phyloP scores from a whole-genome alignment of 306 rosid genomes.

The Adenanthera pavonina region DNA sequence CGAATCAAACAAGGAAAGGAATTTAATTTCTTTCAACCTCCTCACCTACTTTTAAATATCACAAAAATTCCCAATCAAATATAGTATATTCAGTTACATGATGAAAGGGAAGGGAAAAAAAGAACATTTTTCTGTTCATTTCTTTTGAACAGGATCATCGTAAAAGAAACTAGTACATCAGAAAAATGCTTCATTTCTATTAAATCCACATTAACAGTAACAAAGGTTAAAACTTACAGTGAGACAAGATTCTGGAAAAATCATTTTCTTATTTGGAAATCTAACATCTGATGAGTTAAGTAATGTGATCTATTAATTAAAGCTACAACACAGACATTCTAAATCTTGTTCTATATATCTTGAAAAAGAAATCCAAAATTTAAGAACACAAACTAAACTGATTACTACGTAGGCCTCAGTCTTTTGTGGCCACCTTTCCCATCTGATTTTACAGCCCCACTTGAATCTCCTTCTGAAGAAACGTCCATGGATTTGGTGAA shows the following conservation, averaged over 20 bases:
- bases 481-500: constrained; percentile 87
- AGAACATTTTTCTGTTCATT: constrained; percentile 20
- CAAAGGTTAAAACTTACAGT: constrained; percentile 36
- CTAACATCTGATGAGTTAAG: constrained; percentile 25
- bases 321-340: constrained; percentile 37
- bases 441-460: constrained; percentile 77
- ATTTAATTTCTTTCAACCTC: too few species aligned
- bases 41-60: too few species aligned
- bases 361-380: constrained; percentile 44
- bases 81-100: constrained; percentile 28
- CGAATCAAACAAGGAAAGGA: too few species aligned
- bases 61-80: neutral
- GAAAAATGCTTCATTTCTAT: constrained; percentile 49
- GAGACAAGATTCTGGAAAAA: constrained; percentile 48
- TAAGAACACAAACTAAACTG: constrained; percentile 18
- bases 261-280: constrained; percentile 54
- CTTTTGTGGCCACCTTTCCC: constrained; percentile 75
- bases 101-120: neutral
- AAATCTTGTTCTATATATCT: constrained; percentile 37
- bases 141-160: constrained; percentile 17
- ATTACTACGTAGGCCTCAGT: constrained; percentile 58
- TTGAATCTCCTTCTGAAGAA: constrained; percentile 95
- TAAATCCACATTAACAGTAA: constrained; percentile 51
- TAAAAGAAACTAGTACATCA: constrained; percentile 22
- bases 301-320: neutral